Evolutionary conservation across 2,329 filamentous ascomycete species (phyloP).

Genomic region (Tolypocladium sp.): DNA sequence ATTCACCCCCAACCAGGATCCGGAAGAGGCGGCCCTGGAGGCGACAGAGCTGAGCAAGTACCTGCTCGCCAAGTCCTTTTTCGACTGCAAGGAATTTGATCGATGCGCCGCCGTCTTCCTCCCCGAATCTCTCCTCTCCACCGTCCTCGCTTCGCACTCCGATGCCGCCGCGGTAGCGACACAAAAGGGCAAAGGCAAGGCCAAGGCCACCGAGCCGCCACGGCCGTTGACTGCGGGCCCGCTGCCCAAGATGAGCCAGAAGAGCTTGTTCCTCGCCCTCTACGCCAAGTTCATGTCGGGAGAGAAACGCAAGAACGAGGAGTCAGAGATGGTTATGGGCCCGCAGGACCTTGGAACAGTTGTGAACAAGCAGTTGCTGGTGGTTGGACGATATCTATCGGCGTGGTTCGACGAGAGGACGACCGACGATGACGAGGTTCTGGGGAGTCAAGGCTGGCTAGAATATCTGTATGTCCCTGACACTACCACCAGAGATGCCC

Average conservation of each 20-base stretch:
- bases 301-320: slow-evolving; percentile 93
- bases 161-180: slow-evolving; percentile 23
- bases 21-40: slow-evolving; percentile 67
- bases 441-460: slow-evolving; percentile 78
- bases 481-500: not conserved
- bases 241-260: slow-evolving; percentile 66
- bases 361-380: slow-evolving; percentile 73
- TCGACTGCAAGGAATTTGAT: slow-evolving; percentile 92
- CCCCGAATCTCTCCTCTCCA: slow-evolving; percentile 67
- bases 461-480: slow-evolving; percentile 57
- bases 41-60: slow-evolving; percentile 73
- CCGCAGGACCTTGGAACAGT: slow-evolving; percentile 81
- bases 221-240: slow-evolving; percentile 13
- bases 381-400: slow-evolving; percentile 67
- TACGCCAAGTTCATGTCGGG: slow-evolving; percentile 91
- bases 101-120: slow-evolving; percentile 85
- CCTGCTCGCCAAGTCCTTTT: slow-evolving; percentile 84
- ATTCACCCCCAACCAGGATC: slow-evolving; percentile 52
- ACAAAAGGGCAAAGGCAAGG: slow-evolving; percentile 55
- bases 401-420: slow-evolving; percentile 67
- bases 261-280: slow-evolving; percentile 81
- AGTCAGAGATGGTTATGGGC: slow-evolving; percentile 94
- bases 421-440: slow-evolving; percentile 46
- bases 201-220: slow-evolving; percentile 16
- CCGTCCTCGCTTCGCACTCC: slow-evolving; percentile 45